Percentiles rank a stretch among this genome's conserved stretches.
These are phyloP conservation scores for Clarireedia paspali DNA, from an alignment of 2,329 filamentous ascomycete species.

Conservation along the genomic window DNA sequence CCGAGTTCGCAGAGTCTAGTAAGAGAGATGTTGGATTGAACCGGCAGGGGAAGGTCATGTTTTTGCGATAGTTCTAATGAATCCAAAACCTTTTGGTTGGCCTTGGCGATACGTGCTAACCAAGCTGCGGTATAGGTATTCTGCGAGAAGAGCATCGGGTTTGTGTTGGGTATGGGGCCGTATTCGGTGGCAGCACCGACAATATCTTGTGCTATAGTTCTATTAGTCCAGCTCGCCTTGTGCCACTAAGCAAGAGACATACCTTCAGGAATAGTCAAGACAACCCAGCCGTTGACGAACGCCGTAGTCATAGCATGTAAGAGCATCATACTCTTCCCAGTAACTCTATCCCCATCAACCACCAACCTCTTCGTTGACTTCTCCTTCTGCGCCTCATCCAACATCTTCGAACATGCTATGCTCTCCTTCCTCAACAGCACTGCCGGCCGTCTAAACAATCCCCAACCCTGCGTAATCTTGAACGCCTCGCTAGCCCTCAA, in stretches of 20 bases:
- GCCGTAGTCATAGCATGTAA: constrained; percentile 79
- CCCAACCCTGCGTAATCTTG: constrained; percentile 84
- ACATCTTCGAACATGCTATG: constrained; percentile 57
- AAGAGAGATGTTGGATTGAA: constrained; percentile 53
- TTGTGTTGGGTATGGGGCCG: constrained; percentile 53
- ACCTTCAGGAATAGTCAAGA: constrained; percentile 88
- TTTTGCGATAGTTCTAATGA: constrained; percentile 40
- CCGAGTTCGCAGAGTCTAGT: constrained; percentile 60
- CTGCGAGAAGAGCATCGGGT: constrained; percentile 63
- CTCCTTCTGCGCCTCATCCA: constrained; percentile 47
- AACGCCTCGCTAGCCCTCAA: constrained; percentile 83
- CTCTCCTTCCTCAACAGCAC: constrained; percentile 72
- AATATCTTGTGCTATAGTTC: constrained; percentile 62
- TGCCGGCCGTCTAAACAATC: constrained; percentile 74
- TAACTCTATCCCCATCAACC: constrained; percentile 62
- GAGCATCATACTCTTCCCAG: constrained; percentile 82
- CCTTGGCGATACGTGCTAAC: constrained; percentile 62
- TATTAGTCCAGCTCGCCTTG: constrained; percentile 11
- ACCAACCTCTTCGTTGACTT: constrained; percentile 56
- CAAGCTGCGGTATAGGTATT: constrained; percentile 69
- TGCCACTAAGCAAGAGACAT: constrained; percentile 25
- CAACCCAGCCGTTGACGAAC: constrained; percentile 77
- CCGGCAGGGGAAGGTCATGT: constrained; percentile 51
- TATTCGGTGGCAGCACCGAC: constrained; percentile 78
- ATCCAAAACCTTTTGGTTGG: constrained; percentile 61